phyloP scores from a whole-genome alignment of 306 rosid species.

The Prunus mongolica region DNA sequence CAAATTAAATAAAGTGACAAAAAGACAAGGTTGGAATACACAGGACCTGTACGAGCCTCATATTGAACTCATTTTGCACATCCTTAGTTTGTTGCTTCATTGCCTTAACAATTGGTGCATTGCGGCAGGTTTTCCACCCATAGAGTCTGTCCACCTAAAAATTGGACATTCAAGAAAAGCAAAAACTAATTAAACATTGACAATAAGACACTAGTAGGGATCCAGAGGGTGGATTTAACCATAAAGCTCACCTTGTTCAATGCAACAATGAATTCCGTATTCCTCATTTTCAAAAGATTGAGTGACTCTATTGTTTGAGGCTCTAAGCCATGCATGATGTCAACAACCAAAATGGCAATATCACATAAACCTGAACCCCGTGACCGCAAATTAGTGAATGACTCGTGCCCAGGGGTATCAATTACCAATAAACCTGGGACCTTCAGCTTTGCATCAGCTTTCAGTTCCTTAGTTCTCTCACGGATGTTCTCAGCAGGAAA shows the following conservation, averaged over 20 bases:
- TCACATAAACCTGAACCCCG: constrained; percentile 97
- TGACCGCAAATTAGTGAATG: constrained; percentile 81
- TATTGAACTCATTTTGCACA: constrained; percentile 78
- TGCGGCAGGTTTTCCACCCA: constrained; percentile 77
- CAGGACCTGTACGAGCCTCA: constrained; percentile 73
- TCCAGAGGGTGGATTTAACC: not conserved
- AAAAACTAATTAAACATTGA: constrained; percentile 4
- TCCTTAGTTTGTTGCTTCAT: constrained; percentile 82
- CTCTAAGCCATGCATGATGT: constrained; percentile 97
- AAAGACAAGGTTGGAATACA: not conserved
- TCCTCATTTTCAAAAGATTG: constrained; percentile 88
- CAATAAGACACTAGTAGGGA: not conserved
- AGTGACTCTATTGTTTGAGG: constrained; percentile 92
- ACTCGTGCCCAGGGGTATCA: constrained; percentile 97
- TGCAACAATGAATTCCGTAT: constrained; percentile 92
- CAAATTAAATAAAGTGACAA: not conserved
- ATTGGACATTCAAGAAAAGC: constrained; percentile 12
- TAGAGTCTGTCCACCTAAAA: constrained; percentile 86
- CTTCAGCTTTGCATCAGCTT: constrained; percentile 92
- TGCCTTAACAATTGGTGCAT: constrained; percentile 77
- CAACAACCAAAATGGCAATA: constrained; percentile 94
- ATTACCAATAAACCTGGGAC: constrained; percentile 90
- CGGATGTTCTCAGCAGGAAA: constrained; percentile 93
- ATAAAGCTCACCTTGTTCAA: constrained; percentile 63
- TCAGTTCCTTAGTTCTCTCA: constrained; percentile 87